Percentiles rank a stretch among this genome's conserved stretches.
Conservation (phyloP, 768 basidiomycete species). For the Boletus patriciae region DNA sequence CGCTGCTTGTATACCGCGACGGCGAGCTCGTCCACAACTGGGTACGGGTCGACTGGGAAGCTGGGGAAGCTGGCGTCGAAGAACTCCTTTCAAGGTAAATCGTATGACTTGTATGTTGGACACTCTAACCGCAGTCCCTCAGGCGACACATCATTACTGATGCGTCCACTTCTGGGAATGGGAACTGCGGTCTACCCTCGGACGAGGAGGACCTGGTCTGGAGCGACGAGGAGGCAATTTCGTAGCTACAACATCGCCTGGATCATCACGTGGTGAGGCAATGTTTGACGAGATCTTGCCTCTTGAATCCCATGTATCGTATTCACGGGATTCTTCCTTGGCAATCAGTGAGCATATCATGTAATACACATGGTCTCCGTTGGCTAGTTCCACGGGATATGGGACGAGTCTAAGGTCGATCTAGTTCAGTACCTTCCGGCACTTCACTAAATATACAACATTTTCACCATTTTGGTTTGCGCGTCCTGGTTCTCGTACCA, state of each 20-base stretch:
- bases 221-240: slow-evolving; percentile 49
- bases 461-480: no score
- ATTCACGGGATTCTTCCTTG: not conserved
- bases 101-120: not conserved
- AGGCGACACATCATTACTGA: slow-evolving; percentile 31
- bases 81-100: slow-evolving; percentile 62
- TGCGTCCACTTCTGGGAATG: slow-evolving; percentile 23
- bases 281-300: not conserved
- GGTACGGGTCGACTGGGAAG: slow-evolving; percentile 89
- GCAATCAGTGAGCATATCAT: not conserved
- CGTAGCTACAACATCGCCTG: not conserved
- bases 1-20: slow-evolving; percentile 72
- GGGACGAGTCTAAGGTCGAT: not conserved
- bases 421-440: not conserved
- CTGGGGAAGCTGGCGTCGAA: slow-evolving; percentile 63
- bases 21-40: slow-evolving; percentile 86
- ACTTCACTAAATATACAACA: no score
- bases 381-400: not conserved
- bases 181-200: slow-evolving; percentile 48
- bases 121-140: not conserved
- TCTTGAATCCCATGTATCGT: not conserved
- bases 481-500: no score
- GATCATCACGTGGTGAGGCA: not conserved
- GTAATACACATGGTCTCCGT: not conserved
- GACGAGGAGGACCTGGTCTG: slow-evolving; percentile 54